Percentiles rank a stretch among this genome's conserved stretches.
These are phyloP conservation scores for Neophaeococcomyces mojaviensis DNA, from an alignment of 2,329 filamentous ascomycete species.

Conservation along the genomic window DNA sequence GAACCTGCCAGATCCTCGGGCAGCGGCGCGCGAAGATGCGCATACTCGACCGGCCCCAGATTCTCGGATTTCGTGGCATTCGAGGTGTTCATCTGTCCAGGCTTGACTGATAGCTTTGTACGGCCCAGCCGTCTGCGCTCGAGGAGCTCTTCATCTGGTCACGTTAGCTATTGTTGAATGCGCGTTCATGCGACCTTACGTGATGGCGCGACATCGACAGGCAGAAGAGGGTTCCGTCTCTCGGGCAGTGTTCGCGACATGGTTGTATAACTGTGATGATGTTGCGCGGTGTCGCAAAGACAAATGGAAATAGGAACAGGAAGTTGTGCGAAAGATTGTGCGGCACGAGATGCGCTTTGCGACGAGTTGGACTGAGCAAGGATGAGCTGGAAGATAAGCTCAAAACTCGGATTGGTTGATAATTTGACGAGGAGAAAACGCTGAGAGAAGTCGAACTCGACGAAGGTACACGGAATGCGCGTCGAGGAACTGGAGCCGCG, in stretches of 20 bases:
- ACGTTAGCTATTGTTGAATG: conserved; percentile 17
- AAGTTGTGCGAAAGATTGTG: neutral
- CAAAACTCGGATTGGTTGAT: conserved; percentile 21
- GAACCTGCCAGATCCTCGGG: conserved; percentile 81
- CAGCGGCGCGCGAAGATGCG: conserved; percentile 83
- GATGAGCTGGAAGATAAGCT: conserved; percentile 21
- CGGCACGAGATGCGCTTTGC: neutral
- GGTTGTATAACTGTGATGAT: conserved; percentile 20
- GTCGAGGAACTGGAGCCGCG: conserved; percentile 3
- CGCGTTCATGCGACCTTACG: conserved; percentile 32
- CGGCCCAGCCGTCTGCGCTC: conserved; percentile 81
- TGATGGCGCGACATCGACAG: conserved; percentile 34
- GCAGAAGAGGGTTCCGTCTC: conserved; percentile 40
- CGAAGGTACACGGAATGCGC: neutral
- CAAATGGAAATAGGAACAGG: too few species aligned
- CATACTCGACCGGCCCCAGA: conserved; percentile 86
- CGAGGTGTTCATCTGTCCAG: conserved; percentile 61
- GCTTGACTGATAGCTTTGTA: conserved; percentile 80
- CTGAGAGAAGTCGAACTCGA: neutral
- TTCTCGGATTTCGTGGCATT: conserved; percentile 66
- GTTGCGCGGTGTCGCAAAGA: conserved; percentile 24
- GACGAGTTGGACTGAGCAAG: conserved; percentile 16
- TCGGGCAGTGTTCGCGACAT: conserved; percentile 40
- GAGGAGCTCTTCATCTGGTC: conserved; percentile 64
- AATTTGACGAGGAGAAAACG: conserved; percentile 8